phyloP scores from a whole-genome alignment of 108 stramenopile species.

The Skeletonema costatum region DNA sequence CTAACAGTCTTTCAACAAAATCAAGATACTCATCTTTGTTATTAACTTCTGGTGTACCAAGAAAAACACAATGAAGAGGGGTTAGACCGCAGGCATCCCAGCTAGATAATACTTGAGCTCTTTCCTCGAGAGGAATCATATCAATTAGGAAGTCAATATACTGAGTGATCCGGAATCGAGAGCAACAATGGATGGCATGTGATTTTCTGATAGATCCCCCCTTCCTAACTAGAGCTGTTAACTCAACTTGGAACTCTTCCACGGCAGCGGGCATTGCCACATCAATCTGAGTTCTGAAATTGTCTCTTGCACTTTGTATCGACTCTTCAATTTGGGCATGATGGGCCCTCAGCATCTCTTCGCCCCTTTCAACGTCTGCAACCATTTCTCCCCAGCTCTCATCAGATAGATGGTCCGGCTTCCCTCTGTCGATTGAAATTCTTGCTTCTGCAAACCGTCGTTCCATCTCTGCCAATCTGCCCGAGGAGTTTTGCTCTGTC shows the following conservation, averaged over 20 bases:
- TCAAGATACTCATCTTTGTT: not conserved
- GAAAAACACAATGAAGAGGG: not conserved
- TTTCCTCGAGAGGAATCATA: not conserved
- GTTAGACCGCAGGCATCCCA: not conserved
- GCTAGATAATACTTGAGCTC: not conserved
- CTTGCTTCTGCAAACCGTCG: not conserved
- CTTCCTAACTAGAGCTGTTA: not conserved
- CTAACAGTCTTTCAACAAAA: not conserved
- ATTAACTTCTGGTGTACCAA: not conserved
- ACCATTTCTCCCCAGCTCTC: not conserved
- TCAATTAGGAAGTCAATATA: not conserved
- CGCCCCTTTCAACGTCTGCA: not conserved
- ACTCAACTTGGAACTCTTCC: not conserved
- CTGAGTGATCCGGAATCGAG: not conserved
- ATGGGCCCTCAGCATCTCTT: not conserved
- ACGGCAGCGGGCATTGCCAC: not conserved
- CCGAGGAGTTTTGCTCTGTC: not conserved
- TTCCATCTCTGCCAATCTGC: not conserved
- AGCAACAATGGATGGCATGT: not conserved
- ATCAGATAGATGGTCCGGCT: not conserved
- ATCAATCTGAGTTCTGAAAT: not conserved
- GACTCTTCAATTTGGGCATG: not conserved
- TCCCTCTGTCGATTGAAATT: not conserved
- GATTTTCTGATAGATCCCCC: not conserved
- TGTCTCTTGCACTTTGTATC: not conserved